A percentile compares a stretch with the other conserved stretches of the same genome.
Conservation (phyloP, 139 green algal species). For the Tetradesmus lagerheimii region DNA sequence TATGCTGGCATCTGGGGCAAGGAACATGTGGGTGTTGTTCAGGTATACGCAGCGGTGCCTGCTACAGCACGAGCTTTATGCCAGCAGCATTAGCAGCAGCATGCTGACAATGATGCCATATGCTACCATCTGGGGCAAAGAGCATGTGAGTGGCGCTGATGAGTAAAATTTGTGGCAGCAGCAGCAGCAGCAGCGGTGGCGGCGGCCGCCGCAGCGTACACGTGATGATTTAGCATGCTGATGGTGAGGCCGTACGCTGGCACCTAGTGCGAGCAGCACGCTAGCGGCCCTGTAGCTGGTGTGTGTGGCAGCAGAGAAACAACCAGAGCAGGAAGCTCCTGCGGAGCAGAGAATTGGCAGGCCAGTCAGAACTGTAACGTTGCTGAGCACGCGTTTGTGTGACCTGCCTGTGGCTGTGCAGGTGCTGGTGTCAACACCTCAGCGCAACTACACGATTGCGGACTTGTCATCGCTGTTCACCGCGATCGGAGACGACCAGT, state of each 20-base stretch:
- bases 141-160: background rate
- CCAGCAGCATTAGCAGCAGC: background rate
- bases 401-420: too few relatives aligned
- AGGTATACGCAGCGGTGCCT: background rate
- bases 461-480: conserved; percentile 12
- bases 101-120: conserved; percentile 42
- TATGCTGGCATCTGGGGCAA: conserved; percentile 11
- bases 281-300: too few relatives aligned
- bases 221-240: too few relatives aligned
- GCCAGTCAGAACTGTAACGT: too few relatives aligned
- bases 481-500: conserved; percentile 25
- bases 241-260: conserved; percentile 26
- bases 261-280: background rate
- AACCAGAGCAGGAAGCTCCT: too few relatives aligned
- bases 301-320: too few relatives aligned
- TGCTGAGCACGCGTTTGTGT: too few relatives aligned
- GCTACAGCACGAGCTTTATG: too few relatives aligned
- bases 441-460: conserved; percentile 21
- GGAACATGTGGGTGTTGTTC: conserved; percentile 6
- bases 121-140: conserved; percentile 6
- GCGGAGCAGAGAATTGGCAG: too few relatives aligned
- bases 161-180: background rate
- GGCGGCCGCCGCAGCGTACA: background rate
- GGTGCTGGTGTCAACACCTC: conserved; percentile 30
- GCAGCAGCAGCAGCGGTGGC: background rate